Evolutionary conservation across 176 grass and related monocot genomes (phyloP), one percentile per base, ranked within the genome.

Genomic region (Saccharum officinarum): DNA sequence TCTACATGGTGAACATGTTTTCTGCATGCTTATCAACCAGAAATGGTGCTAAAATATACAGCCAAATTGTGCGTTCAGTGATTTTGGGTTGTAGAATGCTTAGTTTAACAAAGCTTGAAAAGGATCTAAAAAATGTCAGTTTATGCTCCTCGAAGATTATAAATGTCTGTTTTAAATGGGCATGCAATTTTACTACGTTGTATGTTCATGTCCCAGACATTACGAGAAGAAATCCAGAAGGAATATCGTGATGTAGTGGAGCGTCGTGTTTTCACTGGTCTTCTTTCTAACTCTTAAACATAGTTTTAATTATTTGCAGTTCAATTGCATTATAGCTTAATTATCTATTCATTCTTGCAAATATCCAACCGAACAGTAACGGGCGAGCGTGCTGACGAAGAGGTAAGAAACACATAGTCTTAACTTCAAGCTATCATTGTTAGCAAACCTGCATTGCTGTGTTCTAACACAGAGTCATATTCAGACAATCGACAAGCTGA

Each of bases 221-320:
- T 98, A 25, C 93, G 95, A 76, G 95, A 93, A 61, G 92, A 82
- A 73, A 98, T 95, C 49, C 90, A 98, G 63, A 88, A 80, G 77
- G 95, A 98, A 80, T 93, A 98, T 65, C 83, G 93, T 22, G 89
- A 95, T 41, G 89, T 95, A 11, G 87, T 98, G n/a, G 93, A 98
- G 76, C 90, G 95, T 46, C 87, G 89, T 79, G 89, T 98, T 78
- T 98, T 90, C 70, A 95, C 96, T 64, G 91, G 96, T 98, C 63
- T 62, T 42, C 79, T 64, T 3, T 42, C 28, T 55, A 67, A 42
- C 41, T 57, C 73, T 17, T 3, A 26, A 36, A 26, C 7, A 52
- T 73, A 25, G 0, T 37, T 73, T 33, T 6, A 75, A 11, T n/a
- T 44, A 1, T 88, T 79, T 72, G 5, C 67, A 69, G 69, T n/a